phyloP scores from a whole-genome alignment of 2,329 filamentous ascomycete species.

The Decorospora gaudefroyi region DNA sequence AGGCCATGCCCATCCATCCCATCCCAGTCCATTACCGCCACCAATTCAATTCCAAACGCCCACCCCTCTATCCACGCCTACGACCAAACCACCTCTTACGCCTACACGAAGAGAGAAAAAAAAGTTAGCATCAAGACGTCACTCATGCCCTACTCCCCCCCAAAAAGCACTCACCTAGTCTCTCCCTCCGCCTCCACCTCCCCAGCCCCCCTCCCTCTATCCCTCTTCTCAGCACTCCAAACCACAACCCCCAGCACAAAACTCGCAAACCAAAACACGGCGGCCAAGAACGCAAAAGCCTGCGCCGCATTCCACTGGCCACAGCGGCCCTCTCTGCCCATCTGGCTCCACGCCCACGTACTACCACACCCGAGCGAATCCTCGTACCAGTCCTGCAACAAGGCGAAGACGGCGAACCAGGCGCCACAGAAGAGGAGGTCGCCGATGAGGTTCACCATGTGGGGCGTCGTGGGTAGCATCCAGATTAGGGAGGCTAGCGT shows the following conservation, averaged over 20 bases:
- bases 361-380: slow-evolving; percentile 28
- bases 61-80: neutral
- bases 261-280: slow-evolving; percentile 70
- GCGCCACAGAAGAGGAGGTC: slow-evolving; percentile 69
- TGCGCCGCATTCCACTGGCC: slow-evolving; percentile 70
- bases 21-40: too few relatives aligned
- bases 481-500: slow-evolving; percentile 70
- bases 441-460: slow-evolving; percentile 70
- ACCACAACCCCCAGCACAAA: slow-evolving; percentile 20
- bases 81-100: neutral
- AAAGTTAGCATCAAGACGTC: too few relatives aligned
- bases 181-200: neutral
- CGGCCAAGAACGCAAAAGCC: slow-evolving; percentile 72
- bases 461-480: slow-evolving; percentile 68
- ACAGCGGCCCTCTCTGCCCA: slow-evolving; percentile 58
- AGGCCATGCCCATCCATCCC: too few relatives aligned
- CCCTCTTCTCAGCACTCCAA: neutral
- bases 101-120: too few relatives aligned
- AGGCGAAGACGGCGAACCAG: slow-evolving; percentile 60
- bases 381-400: slow-evolving; percentile 48
- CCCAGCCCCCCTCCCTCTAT: neutral
- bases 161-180: neutral
- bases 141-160: too few relatives aligned
- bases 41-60: too few relatives aligned
- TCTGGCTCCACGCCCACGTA: slow-evolving; percentile 57